A percentile compares a stretch with the other conserved stretches of the same genome.
phyloP scores from a whole-genome alignment of 176 grass and related monocot species.

The Oryza officinalis region DNA sequence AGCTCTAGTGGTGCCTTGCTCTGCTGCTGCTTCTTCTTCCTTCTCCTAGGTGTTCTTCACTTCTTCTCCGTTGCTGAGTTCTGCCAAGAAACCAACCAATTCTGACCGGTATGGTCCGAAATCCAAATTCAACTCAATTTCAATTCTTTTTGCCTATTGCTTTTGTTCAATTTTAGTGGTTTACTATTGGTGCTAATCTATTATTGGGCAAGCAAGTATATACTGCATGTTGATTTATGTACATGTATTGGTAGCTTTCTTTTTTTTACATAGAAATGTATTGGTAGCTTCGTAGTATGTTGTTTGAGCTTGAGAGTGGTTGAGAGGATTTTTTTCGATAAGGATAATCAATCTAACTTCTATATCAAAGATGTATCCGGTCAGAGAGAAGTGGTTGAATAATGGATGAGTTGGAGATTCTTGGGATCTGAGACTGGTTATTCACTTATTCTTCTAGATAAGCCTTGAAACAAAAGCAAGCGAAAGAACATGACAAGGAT shows the following conservation, averaged over 20 bases:
- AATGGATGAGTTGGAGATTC: constrained; percentile 27
- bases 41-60: background rate
- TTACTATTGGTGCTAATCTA: background rate
- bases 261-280: background rate
- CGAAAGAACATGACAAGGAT: constrained; percentile 2
- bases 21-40: background rate
- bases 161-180: background rate
- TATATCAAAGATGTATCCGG: background rate
- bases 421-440: constrained; percentile 10
- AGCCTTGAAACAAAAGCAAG: constrained; percentile 24
- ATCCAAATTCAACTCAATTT: background rate
- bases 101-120: constrained; percentile 4
- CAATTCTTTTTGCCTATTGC: background rate
- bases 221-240: background rate
- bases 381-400: background rate
- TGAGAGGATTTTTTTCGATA: background rate
- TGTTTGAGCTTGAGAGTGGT: background rate
- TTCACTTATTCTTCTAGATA: background rate
- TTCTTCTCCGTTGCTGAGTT: background rate
- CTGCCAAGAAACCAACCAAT: background rate
- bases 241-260: background rate
- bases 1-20: background rate
- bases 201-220: background rate
- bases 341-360: background rate
- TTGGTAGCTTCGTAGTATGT: background rate